A percentile compares a stretch with the other conserved stretches of the same genome.
phyloP scores from a whole-genome alignment of 2,329 filamentous ascomycete genomes.

The Exophiala spinifera region DNA sequence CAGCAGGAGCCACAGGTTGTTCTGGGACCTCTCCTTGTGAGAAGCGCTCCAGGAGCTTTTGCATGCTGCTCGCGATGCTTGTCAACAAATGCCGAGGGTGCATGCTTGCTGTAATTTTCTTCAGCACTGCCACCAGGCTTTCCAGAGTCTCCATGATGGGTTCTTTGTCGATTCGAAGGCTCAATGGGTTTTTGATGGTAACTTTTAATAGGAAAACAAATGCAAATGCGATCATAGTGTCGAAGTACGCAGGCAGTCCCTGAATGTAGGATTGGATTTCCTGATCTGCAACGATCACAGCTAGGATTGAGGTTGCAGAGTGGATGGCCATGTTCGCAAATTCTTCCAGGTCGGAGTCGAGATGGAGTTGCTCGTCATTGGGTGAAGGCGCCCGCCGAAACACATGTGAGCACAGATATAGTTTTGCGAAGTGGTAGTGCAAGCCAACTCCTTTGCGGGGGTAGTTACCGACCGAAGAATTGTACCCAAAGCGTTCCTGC shows the following conservation, averaged over 20 bases:
- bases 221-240: slow-evolving; percentile 46
- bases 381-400: slow-evolving; percentile 35
- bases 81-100: slow-evolving; percentile 32
- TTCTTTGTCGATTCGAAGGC: slow-evolving; percentile 30
- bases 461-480: slow-evolving; percentile 48
- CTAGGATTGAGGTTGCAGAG: slow-evolving; percentile 46
- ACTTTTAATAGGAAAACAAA: slow-evolving; percentile 45
- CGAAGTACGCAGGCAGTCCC: slow-evolving; percentile 44
- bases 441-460: slow-evolving; percentile 50
- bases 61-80: slow-evolving; percentile 30
- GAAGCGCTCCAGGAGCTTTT: slow-evolving; percentile 30
- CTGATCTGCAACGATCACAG: slow-evolving; percentile 46
- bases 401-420: slow-evolving; percentile 48
- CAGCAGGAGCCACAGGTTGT: slow-evolving; percentile 1
- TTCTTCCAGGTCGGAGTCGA: slow-evolving; percentile 42
- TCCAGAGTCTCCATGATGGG: slow-evolving; percentile 30
- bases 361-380: slow-evolving; percentile 30
- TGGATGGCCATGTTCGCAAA: slow-evolving; percentile 47
- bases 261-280: slow-evolving; percentile 49
- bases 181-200: slow-evolving; percentile 36
- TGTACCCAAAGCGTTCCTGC: slow-evolving; percentile 46
- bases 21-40: neutral
- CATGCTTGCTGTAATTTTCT: slow-evolving; percentile 30
- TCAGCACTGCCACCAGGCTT: slow-evolving; percentile 26
- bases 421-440: slow-evolving; percentile 53